Conservation (phyloP, 495 filamentous ascomycete species). For the Cercophora sp. region DNA sequence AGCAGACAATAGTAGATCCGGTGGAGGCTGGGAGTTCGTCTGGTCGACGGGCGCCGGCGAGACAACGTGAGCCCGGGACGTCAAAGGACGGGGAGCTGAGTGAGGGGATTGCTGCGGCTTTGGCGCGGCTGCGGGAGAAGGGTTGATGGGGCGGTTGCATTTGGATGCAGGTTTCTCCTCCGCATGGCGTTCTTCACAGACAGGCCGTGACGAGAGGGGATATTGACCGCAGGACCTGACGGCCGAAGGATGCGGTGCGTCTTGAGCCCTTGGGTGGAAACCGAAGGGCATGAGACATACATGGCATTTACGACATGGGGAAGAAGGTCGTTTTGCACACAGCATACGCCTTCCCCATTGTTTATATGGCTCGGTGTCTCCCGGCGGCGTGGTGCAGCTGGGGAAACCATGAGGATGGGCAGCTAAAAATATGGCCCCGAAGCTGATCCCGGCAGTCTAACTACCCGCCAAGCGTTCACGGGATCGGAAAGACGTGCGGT, state of each 20-base stretch:
- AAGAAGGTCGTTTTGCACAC: not conserved
- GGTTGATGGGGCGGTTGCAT: too few relatives aligned
- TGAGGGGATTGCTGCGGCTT: slow-evolving; percentile 50
- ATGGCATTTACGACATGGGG: not conserved
- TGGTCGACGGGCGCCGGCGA: too few relatives aligned
- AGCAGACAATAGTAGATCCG: too few relatives aligned
- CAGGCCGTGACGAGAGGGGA: too few relatives aligned
- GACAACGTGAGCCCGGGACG: too few relatives aligned
- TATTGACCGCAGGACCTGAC: not conserved
- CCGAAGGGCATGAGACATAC: not conserved
- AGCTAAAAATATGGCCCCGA: not conserved
- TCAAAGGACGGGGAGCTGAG: slow-evolving; percentile 43
- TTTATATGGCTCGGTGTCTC: too few relatives aligned
- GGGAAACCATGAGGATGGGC: too few relatives aligned
- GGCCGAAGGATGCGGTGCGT: not conserved
- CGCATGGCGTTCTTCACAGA: too few relatives aligned
- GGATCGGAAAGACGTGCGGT: slow-evolving; percentile 2
- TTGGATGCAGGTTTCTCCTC: too few relatives aligned
- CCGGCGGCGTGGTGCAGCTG: too few relatives aligned
- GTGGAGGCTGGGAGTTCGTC: too few relatives aligned
- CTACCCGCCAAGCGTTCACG: not conserved
- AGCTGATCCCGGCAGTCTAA: not conserved
- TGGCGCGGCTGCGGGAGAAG: slow-evolving; percentile 48
- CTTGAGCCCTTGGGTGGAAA: too few relatives aligned
- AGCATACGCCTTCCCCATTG: not conserved